These are phyloP conservation scores for Aspergillus eucalypticola DNA, from an alignment of 2,329 filamentous ascomycete genomes.

Conservation along the genomic window DNA sequence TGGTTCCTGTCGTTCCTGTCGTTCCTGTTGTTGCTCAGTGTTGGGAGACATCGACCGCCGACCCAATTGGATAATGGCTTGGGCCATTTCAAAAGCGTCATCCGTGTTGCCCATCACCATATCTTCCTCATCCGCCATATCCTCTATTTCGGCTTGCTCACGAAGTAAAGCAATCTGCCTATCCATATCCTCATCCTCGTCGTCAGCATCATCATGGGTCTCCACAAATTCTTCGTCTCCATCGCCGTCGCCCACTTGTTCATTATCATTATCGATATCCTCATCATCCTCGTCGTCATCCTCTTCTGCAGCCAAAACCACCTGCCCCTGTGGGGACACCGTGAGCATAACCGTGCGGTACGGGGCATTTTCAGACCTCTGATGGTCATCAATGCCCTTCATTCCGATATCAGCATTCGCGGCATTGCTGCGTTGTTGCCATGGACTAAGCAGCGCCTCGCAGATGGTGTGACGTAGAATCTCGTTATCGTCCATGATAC, in stretches of 20 bases:
- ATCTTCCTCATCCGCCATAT: constrained; percentile 45
- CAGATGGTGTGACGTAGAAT: constrained; percentile 81
- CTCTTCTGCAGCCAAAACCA: constrained; percentile 50
- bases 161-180: constrained; percentile 24
- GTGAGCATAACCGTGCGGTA: constrained; percentile 43
- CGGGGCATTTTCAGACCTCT: constrained; percentile 57
- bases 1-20: constrained; percentile 19
- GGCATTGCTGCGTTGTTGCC: constrained; percentile 82
- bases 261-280: constrained; percentile 37
- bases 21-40: constrained; percentile 13
- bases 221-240: constrained; percentile 51
- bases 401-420: constrained; percentile 75
- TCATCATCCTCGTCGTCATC: constrained; percentile 44
- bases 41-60: constrained; percentile 38
- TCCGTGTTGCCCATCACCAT: constrained; percentile 59
- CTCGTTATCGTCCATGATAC: constrained; percentile 74
- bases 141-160: constrained; percentile 22
- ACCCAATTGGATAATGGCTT: constrained; percentile 75
- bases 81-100: constrained; percentile 70
- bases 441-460: constrained; percentile 84
- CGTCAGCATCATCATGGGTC: constrained; percentile 45
- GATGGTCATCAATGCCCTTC: constrained; percentile 80
- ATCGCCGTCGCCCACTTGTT: constrained; percentile 47
- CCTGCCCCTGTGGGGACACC: constrained; percentile 44
- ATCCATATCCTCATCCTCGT: constrained; percentile 45